Evolutionary conservation across 768 basidiomycete species (phyloP), one percentile per base, ranked within the genome.

Genomic region (Mycena rebaudengoi): DNA sequence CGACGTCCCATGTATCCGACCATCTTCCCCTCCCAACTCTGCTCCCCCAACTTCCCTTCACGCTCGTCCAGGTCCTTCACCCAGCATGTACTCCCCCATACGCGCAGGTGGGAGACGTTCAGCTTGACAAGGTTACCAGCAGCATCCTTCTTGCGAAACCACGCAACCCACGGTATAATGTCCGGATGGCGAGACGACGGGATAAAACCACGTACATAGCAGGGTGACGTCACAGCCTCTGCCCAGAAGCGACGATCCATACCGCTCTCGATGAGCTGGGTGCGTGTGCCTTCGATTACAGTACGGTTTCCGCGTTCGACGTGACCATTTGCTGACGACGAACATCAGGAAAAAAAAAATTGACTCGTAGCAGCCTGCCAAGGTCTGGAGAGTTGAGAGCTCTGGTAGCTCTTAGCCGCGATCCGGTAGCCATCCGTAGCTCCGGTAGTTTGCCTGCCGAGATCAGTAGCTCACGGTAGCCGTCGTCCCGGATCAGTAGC

Each of bases 241-340:
- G n/a, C n/a, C n/a, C n/a, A n/a, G n/a, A n/a, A n/a, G n/a, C n/a
- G n/a, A n/a, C n/a, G n/a, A n/a, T n/a, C n/a, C n/a, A n/a, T n/a
- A 21, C 70, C 45, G 0, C 21, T 37, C 16, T 52, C 50, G 26
- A 52, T 52, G n/a, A 52, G 18, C 23, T 52, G 50, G 0, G 70
- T 61, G 0, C 69, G 53, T 2, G 56, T 46, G 1, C 60, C 43
- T 30, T 75, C 69, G 3, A 69, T 41, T 2, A 74, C 33, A 1
- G 68, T 72, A 1, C 54, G 32, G 51, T 72, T 74, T 2, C 56
- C 37, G 0, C 62, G 60, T 39, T 76, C 71, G 0, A 66, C 71
- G 1, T 73, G 44, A 0, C 75, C 73, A 30, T 76, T 74, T 25
- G 72, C 70, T 28, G 71, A 37, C 6, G 70, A 73, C 1, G 70